Evolutionary conservation across 768 basidiomycete genomes (phyloP).

Genomic region (Inosperma sp.): DNA sequence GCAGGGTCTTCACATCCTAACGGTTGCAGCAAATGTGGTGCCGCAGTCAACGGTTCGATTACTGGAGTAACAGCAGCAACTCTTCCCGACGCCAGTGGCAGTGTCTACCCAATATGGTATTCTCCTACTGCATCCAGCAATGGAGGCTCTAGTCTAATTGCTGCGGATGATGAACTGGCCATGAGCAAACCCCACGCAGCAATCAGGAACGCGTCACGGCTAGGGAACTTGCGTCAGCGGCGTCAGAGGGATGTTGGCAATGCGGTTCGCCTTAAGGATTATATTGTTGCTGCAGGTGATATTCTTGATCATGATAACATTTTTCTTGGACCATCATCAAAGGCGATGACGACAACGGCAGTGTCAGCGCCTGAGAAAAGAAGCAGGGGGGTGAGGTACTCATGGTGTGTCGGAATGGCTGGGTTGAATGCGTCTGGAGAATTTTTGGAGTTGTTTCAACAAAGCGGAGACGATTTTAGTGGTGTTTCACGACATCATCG

Average conservation of each 20-base stretch:
- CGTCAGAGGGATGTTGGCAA: conserved; percentile 3
- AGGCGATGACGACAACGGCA: background rate
- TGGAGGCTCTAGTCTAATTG: conserved; percentile 19
- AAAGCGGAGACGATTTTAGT: background rate
- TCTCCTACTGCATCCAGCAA: conserved; percentile 12
- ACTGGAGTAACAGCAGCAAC: background rate
- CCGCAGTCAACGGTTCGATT: background rate
- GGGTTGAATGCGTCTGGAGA: background rate
- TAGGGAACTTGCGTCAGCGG: conserved; percentile 33
- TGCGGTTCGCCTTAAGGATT: conserved; percentile 1
- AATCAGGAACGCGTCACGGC: conserved; percentile 50
- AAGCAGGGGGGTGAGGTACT: conserved; percentile 45
- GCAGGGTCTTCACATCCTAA: conserved; percentile 6
- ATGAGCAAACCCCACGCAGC: conserved; percentile 29
- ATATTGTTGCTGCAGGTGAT: background rate
- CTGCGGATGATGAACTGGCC: background rate
- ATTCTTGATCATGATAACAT: no score
- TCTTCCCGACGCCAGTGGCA: conserved; percentile 3
- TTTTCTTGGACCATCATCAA: background rate
- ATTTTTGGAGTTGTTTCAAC: background rate
- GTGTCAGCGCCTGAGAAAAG: conserved; percentile 27
- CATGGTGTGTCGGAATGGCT: conserved; percentile 38
- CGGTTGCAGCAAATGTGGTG: conserved; percentile 2
- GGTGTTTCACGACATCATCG: background rate
- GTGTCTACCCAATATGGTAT: conserved; percentile 4